Conservation (phyloP, 2,329 filamentous ascomycete species). For the Paecilomyces sp. region DNA sequence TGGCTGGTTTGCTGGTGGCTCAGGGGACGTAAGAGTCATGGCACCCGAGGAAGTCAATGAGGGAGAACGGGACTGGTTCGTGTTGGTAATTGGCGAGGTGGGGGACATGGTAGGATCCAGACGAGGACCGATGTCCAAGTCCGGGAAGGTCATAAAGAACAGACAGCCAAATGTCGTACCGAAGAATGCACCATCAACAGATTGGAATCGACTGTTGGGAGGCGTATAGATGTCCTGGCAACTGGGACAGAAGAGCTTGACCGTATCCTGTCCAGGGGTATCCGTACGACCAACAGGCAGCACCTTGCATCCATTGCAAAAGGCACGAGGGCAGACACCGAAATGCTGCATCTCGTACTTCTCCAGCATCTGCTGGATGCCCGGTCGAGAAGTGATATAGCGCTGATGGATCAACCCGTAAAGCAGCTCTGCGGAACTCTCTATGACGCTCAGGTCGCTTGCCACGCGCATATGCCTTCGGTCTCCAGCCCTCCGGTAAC, state of each 20-base stretch:
- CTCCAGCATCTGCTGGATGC: constrained; percentile 98
- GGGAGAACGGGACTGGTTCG: constrained; percentile 26
- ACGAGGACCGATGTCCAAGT: constrained; percentile 75
- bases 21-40: constrained; percentile 18
- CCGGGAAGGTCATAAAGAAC: constrained; percentile 97
- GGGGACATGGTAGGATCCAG: constrained; percentile 42
- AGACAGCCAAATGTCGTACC: constrained; percentile 94
- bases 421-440: constrained; percentile 94
- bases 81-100: constrained; percentile 15
- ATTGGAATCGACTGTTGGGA: constrained; percentile 94
- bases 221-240: constrained; percentile 97
- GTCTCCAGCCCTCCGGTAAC: constrained; percentile 50
- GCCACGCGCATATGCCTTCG: constrained; percentile 79
- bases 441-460: constrained; percentile 89
- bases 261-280: constrained; percentile 91
- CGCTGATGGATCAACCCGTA: constrained; percentile 98
- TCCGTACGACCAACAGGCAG: constrained; percentile 91
- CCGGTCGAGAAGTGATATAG: constrained; percentile 92
- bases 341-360: constrained; percentile 98
- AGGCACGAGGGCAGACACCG: constrained; percentile 86
- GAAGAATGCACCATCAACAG: constrained; percentile 96
- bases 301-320: constrained; percentile 84
- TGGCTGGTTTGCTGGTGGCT: constrained; percentile 41
- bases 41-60: constrained; percentile 19
- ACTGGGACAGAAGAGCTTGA: constrained; percentile 95